Evolutionary conservation across 176 grass and related monocot genomes (phyloP).

Genomic region (Zea luxurians): DNA sequence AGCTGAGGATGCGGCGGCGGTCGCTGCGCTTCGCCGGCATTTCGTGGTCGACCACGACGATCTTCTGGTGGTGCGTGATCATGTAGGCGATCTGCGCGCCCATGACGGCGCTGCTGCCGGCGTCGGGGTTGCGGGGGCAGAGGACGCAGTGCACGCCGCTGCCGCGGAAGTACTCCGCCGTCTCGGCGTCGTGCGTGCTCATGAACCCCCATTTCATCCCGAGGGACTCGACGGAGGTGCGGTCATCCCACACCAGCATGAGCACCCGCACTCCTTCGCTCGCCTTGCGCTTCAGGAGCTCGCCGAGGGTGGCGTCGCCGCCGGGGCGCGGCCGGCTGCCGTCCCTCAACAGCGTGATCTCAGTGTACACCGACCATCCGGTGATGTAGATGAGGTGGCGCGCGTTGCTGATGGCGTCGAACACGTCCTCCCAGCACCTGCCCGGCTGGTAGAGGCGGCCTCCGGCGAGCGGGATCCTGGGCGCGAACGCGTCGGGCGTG

Average conservation of each 20-base stretch:
- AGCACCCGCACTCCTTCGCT: constrained; percentile 75
- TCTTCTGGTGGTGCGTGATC: constrained; percentile 95
- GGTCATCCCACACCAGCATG: constrained; percentile 93
- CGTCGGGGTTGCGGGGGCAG: constrained; percentile 83
- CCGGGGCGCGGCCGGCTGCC: constrained; percentile 47
- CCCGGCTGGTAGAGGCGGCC: constrained; percentile 52
- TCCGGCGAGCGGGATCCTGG: constrained; percentile 71
- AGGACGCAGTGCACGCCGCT: constrained; percentile 66
- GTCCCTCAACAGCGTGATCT: constrained; percentile 72
- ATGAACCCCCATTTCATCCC: constrained; percentile 67
- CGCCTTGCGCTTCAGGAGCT: constrained; percentile 90
- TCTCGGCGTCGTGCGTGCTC: constrained; percentile 82
- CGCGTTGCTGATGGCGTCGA: constrained; percentile 76
- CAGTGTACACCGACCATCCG: constrained; percentile 87
- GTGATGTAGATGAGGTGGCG: constrained; percentile 77
- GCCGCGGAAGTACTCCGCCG: constrained; percentile 57
- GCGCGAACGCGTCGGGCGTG: constrained; percentile 72
- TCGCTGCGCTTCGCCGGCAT: constrained; percentile 50
- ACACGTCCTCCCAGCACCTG: constrained; percentile 89
- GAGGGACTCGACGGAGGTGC: constrained; percentile 65
- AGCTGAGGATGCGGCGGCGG: constrained; percentile 74
- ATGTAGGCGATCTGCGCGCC: constrained; percentile 64
- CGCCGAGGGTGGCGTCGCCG: constrained; percentile 68
- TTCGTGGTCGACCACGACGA: constrained; percentile 79
- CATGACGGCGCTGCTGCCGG: constrained; percentile 57